phyloP scores from a whole-genome alignment of 495 filamentous ascomycete species.

The Cladorrhinum samala region DNA sequence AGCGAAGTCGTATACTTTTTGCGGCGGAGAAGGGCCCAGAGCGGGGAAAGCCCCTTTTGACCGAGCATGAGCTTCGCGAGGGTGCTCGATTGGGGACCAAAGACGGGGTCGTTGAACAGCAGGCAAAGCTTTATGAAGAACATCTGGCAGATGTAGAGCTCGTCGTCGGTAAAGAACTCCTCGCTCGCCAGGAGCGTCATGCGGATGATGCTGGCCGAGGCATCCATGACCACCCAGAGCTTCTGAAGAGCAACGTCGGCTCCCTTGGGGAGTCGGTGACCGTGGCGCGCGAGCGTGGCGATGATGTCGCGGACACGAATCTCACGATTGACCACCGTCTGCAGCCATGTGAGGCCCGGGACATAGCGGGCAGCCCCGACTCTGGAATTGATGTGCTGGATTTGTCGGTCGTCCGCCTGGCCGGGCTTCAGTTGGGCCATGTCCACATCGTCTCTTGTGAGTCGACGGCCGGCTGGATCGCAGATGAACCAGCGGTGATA shows the following conservation, averaged over 20 bases:
- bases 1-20: constrained; percentile 28
- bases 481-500: constrained; percentile 41
- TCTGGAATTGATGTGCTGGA: constrained; percentile 6
- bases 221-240: constrained; percentile 63
- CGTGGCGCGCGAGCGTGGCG: constrained; percentile 40
- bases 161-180: constrained; percentile 44
- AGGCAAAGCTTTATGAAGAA: constrained; percentile 61
- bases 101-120: constrained; percentile 48
- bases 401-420: neutral
- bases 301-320: constrained; percentile 46
- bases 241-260: constrained; percentile 46
- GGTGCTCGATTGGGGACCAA: constrained; percentile 28
- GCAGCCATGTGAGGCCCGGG: constrained; percentile 26
- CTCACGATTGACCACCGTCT: constrained; percentile 25
- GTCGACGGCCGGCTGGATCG: constrained; percentile 36
- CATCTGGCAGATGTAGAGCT: constrained; percentile 47
- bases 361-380: constrained; percentile 16
- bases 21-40: constrained; percentile 45
- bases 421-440: constrained; percentile 10
- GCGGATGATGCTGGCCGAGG: constrained; percentile 48
- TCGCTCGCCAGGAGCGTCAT: constrained; percentile 42
- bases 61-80: constrained; percentile 52
- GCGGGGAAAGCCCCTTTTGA: constrained; percentile 46
- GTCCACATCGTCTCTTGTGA: constrained; percentile 15
- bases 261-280: constrained; percentile 44